Evolutionary conservation across 257 asterid species (phyloP), one percentile per base, ranked within the genome.

Genomic region (Solanum corneliomulleri): DNA sequence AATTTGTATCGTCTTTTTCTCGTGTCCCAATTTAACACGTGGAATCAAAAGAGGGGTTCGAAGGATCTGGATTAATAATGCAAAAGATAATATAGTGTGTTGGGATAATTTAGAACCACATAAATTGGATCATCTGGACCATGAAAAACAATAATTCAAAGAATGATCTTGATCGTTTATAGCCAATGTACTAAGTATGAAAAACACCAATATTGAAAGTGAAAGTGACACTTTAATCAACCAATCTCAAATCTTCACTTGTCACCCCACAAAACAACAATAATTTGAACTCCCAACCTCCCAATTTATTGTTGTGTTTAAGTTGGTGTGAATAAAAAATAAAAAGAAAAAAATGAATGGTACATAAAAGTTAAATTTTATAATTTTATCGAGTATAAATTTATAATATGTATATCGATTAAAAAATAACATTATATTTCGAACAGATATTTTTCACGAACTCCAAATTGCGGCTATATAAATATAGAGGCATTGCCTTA

Each of bases 261-360:
- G 60, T 52, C 60, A 52, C 60, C 9, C 58, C 58, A 14, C 58
- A 47, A 4, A 5, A 21, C 7, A 6, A 58, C 6, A 58, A 21
- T 58, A 4, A 21, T 58, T 58, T 58, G 68, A 20, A 58, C 68
- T 58, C 68, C 68, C 25, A 20, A 25, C 68, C 1, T 21, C 68
- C 27, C 12, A 21, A n/a, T 62, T 62, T 23, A 62, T 62, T 62
- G 70, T 62, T 52, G 4, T 1, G 9, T 52, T 49, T 6, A 49
- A 49, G 20, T 23, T 11, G 70, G 3, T 23, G 27, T 18, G 64
- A 56, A 52, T 18, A 52, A 1, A 9, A 60, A 60, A 60, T 4
- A 1, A 4, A 60, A 23, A 0, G 6, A 23, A 9, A 15, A 49
- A 49, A 0, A 49, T 0, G 0, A 6, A 6, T 13, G 18, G 15